These are phyloP conservation scores for Calamus simplicifolius DNA, from an alignment of 176 grass and related monocot species.

Conservation along the genomic window DNA sequence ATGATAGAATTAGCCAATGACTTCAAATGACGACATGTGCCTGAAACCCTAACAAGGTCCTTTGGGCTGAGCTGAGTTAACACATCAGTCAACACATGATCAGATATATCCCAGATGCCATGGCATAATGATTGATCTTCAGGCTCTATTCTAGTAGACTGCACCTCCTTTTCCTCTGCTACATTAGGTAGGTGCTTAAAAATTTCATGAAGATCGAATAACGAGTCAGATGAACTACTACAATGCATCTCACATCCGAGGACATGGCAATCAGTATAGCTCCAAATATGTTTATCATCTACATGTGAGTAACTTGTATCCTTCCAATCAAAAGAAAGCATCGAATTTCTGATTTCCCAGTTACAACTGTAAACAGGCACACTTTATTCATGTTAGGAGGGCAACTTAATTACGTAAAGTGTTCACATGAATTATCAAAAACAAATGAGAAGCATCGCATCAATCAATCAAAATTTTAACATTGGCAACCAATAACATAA, in stretches of 20 bases:
- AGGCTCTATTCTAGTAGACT: constrained; percentile 43
- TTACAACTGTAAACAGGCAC: constrained; percentile 44
- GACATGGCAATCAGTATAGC: constrained; percentile 57
- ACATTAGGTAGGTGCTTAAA: constrained; percentile 76
- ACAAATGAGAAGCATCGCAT: too few species aligned
- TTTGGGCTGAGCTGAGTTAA: constrained; percentile 49
- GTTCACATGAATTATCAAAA: too few species aligned
- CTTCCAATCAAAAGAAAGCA: constrained; percentile 54
- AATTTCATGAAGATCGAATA: constrained; percentile 86
- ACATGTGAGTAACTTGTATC: constrained; percentile 18
- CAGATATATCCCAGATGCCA: constrained; percentile 74
- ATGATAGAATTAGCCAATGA: constrained; percentile 60
- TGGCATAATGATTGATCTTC: constrained; percentile 15
- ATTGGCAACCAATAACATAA: too few species aligned
- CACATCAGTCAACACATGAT: constrained; percentile 63
- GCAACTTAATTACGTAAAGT: too few species aligned
- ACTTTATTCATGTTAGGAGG: too few species aligned
- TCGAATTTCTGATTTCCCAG: constrained; percentile 69
- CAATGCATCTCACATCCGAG: constrained; percentile 60
- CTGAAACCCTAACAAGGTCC: constrained; percentile 64
- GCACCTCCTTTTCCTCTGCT: constrained; percentile 42
- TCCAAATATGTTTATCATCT: constrained; percentile 61
- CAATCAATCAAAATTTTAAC: too few species aligned
- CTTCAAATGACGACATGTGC: constrained; percentile 73
- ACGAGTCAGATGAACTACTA: constrained; percentile 27